Conservation (phyloP, 2,329 filamentous ascomycete species). For the Beauveria australis region DNA sequence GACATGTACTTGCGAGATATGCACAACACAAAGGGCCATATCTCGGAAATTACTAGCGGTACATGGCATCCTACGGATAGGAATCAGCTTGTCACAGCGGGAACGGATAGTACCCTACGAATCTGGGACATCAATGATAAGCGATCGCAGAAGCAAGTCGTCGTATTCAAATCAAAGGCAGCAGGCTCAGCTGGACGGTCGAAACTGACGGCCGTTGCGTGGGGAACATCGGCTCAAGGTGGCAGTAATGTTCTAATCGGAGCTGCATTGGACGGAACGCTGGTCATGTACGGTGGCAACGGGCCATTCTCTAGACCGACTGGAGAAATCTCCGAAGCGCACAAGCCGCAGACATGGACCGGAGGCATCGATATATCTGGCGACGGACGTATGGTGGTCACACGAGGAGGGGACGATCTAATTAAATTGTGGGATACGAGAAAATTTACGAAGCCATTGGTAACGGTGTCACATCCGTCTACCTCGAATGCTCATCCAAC, state of each 20-base stretch:
- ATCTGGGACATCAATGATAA: constrained; percentile 97
- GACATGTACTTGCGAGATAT: constrained; percentile 98
- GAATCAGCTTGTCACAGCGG: constrained; percentile 81
- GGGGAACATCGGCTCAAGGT: constrained; percentile 71
- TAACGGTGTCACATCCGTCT: constrained; percentile 68
- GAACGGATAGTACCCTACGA: constrained; percentile 87
- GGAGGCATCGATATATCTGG: constrained; percentile 83
- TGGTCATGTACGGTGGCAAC: constrained; percentile 88
- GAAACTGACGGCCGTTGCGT: constrained; percentile 87
- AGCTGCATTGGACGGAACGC: constrained; percentile 77
- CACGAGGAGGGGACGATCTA: constrained; percentile 79
- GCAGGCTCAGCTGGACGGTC: constrained; percentile 82
- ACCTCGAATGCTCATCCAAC: constrained; percentile 78
- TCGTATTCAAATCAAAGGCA: constrained; percentile 92
- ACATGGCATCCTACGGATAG: constrained; percentile 85
- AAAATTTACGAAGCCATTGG: constrained; percentile 87
- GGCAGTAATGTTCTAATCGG: constrained; percentile 70
- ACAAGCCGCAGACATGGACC: constrained; percentile 79
- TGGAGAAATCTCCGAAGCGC: constrained; percentile 77
- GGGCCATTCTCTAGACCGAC: constrained; percentile 76
- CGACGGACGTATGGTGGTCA: constrained; percentile 85
- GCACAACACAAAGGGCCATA: constrained; percentile 94
- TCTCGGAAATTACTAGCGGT: constrained; percentile 82
- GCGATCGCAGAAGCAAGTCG: constrained; percentile 81
- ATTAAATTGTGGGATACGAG: constrained; percentile 97